Evolutionary conservation across 1,284 basidiomycete species (phyloP), one percentile per base, ranked within the genome.

Genomic region (Thecaphora frezii): DNA sequence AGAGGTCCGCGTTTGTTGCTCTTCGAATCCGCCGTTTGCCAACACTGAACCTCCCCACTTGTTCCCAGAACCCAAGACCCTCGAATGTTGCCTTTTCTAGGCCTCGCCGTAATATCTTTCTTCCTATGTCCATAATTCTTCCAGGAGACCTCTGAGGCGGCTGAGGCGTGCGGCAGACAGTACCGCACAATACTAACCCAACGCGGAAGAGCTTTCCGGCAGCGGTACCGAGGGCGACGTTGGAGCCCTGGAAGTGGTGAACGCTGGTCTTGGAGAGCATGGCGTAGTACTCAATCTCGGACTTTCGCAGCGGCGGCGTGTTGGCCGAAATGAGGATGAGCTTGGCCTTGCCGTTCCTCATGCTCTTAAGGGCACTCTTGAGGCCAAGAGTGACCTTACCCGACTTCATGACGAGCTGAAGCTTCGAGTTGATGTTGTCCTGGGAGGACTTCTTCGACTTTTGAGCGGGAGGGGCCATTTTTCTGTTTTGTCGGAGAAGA

Each of bases 211-310:
- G 88, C 84, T 94, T 96, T 83, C 96, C 96, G 69, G 96, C 93
- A 81, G 96, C 96, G 64, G 96, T 99, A 68, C 96, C 96, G 71
- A 99, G 89, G 59, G 94, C 91, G 93, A 92, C 71, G 82, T 99
- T 98, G 72, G 92, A 92, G 74, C 94, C 94, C 74, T 89, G 75
- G 74, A 73, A 97, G 85, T 97, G 93, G 84, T 97, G 93, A 49
- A 97, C 93, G 63, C 88, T 87, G 58, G 93, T 97, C 86, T 97
- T 97, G 61, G 73, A 83, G 76, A 98, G 86, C 94, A 98, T 98
- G 84, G 96, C 96, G 82, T 98, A 98, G 86, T 98, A 99, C 86
- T 99, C 96, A 66, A 99, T 86, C 86, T 99, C 96, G 58, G 93
- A 97, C 83, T 97, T 97, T 83, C 96, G 91, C 70, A 98, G 87